A percentile compares a stretch with the other conserved stretches of the same genome.
Evolutionary conservation across 73 alveolate species (phyloP).

Genomic region (Paramecium primaurelia): DNA sequence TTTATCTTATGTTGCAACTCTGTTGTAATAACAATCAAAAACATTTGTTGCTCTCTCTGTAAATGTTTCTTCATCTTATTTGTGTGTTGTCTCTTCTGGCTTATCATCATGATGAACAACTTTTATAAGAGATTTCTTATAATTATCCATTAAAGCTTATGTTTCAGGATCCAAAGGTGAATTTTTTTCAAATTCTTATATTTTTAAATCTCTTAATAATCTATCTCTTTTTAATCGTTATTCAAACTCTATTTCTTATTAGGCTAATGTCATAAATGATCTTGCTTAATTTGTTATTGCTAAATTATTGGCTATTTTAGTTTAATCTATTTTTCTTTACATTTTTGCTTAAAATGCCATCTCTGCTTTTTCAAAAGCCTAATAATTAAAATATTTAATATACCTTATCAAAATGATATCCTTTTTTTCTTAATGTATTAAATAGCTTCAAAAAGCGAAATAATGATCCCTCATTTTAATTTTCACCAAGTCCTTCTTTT

Average conservation of each 20-base stretch:
- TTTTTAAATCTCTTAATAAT: neutral
- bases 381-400: neutral
- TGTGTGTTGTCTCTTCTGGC: neutral
- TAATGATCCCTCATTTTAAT: neutral
- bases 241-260: slow-evolving; percentile 14
- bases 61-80: neutral
- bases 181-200: neutral
- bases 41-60: slow-evolving; percentile 10
- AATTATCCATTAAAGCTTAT: neutral
- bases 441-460: neutral
- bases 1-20: neutral
- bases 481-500: neutral
- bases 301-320: neutral
- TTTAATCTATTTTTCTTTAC: slow-evolving; percentile 20
- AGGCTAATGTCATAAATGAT: neutral
- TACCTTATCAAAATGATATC: neutral
- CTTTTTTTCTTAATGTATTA: neutral
- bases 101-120: neutral
- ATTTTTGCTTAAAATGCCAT: neutral
- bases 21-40: neutral
- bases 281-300: slow-evolving; percentile 41
- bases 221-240: neutral
- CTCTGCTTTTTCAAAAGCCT: slow-evolving; percentile 24
- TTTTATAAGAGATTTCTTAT: neutral
- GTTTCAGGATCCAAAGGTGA: slow-evolving; percentile 2